Evolutionary conservation across 164 flowering plant species (phyloP).

Genomic region (Stephania yunnanensis): DNA sequence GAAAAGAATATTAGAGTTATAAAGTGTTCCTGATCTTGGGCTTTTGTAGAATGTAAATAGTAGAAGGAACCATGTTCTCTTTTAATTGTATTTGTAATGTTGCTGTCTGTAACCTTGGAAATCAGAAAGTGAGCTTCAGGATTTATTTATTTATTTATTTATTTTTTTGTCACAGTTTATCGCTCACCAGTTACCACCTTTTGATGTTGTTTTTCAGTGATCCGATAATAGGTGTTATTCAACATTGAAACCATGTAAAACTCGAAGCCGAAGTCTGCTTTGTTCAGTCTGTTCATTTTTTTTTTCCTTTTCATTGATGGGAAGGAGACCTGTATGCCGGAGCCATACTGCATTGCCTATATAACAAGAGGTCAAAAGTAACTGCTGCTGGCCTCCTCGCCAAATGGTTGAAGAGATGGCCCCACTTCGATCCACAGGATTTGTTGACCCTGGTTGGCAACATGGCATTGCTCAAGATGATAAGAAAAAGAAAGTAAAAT

Average conservation of each 20-base stretch:
- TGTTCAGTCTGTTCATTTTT: not conserved
- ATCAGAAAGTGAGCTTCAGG: not conserved
- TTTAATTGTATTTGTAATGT: no score
- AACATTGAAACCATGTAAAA: not conserved
- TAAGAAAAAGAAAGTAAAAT: conserved; percentile 65
- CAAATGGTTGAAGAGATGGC: conserved; percentile 42
- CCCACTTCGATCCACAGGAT: conserved; percentile 44
- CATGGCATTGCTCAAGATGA: conserved; percentile 68
- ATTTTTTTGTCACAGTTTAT: not conserved
- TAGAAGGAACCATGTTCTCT: no score
- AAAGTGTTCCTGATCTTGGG: no score
- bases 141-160: not conserved
- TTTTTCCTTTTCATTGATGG: not conserved
- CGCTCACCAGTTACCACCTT: not conserved
- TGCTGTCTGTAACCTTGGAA: not conserved
- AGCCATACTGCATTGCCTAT: not conserved
- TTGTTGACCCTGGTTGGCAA: conserved; percentile 72
- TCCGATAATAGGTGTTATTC: not conserved
- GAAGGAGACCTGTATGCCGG: not conserved
- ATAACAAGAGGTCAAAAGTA: conserved; percentile 6
- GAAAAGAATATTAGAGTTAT: no score
- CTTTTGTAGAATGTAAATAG: no score
- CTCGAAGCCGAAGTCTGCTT: not conserved
- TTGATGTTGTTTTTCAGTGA: not conserved
- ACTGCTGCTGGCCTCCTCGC: conserved; percentile 7